Evolutionary conservation across 176 grass and related monocot species (phyloP).

Genomic region (Chrysopogon serrulatus): DNA sequence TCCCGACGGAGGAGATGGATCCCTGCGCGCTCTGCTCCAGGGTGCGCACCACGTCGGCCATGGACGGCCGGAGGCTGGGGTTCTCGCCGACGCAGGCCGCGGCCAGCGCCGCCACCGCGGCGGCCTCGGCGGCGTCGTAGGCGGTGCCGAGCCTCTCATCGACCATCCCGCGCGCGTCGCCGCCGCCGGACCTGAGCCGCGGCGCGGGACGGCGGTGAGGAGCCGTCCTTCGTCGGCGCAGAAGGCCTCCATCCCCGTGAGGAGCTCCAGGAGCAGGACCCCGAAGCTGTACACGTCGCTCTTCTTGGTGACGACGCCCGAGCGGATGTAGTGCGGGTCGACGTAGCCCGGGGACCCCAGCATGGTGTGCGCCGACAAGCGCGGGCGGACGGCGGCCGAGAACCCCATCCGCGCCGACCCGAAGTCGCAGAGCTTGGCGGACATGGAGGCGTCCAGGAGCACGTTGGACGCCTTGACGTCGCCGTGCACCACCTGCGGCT

Average conservation of each 20-base stretch:
- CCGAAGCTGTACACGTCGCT: constrained; percentile 98
- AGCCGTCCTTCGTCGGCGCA: constrained; percentile 54
- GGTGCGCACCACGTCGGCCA: constrained; percentile 63
- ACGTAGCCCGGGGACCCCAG: constrained; percentile 87
- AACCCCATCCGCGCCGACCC: constrained; percentile 84
- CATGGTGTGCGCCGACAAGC: constrained; percentile 54
- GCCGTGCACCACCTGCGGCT: constrained; percentile 88
- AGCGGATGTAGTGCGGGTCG: constrained; percentile 94
- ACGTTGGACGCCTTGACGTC: constrained; percentile 94
- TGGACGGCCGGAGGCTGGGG: constrained; percentile 63
- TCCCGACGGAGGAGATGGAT: constrained; percentile 39
- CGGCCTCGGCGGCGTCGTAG: constrained; percentile 47
- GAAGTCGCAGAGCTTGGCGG: constrained; percentile 94
- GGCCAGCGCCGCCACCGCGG: constrained; percentile 34
- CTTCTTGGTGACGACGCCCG: constrained; percentile 87
- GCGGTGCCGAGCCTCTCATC: constrained; percentile 44
- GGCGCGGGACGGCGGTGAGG: constrained; percentile 47
- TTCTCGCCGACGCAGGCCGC: constrained; percentile 55
- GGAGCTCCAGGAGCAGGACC: constrained; percentile 80
- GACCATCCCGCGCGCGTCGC: constrained; percentile 29
- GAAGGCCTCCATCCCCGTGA: constrained; percentile 87
- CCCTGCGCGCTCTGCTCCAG: constrained; percentile 32
- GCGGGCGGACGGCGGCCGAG: constrained; percentile 74
- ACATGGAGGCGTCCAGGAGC: constrained; percentile 69
- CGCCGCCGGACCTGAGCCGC: constrained; percentile 5